These are phyloP conservation scores for Cladosporium sp. DNA, from an alignment of 2,329 filamentous ascomycete species.

Conservation along the genomic window DNA sequence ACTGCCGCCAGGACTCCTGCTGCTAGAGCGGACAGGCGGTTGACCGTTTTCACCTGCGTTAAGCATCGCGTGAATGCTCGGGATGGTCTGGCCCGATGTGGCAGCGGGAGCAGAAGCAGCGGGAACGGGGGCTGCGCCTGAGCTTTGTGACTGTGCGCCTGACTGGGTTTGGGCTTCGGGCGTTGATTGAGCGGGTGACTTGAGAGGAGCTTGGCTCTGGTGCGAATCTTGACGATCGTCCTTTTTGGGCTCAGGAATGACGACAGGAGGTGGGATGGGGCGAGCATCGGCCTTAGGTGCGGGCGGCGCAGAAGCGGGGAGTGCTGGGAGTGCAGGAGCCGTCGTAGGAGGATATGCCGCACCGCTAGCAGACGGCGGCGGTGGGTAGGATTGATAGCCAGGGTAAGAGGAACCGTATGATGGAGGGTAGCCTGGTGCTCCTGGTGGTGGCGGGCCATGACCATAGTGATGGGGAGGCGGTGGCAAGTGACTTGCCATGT, in stretches of 20 bases:
- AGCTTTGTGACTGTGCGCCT: slow-evolving; percentile 41
- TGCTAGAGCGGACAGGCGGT: slow-evolving; percentile 25
- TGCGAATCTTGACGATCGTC: slow-evolving; percentile 18
- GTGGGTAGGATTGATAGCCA: neutral
- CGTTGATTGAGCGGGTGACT: slow-evolving; percentile 34
- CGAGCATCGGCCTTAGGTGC: slow-evolving; percentile 14
- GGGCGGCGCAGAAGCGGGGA: slow-evolving; percentile 1
- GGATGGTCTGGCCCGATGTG: slow-evolving; percentile 41
- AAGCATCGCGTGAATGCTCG: slow-evolving; percentile 50
- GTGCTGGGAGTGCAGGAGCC: neutral
- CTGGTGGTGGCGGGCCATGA: slow-evolving; percentile 21
- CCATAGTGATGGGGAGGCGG: slow-evolving; percentile 34
- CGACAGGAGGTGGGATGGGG: slow-evolving; percentile 5
- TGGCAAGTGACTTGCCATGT: slow-evolving; percentile 33
- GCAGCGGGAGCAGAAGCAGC: slow-evolving; percentile 14
- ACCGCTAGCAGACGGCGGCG: neutral
- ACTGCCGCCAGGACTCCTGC: slow-evolving; percentile 27
- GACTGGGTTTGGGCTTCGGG: slow-evolving; percentile 38
- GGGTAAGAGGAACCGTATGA: neutral
- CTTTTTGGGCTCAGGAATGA: slow-evolving; percentile 9
- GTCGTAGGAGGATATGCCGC: neutral
- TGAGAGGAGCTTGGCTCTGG: slow-evolving; percentile 13
- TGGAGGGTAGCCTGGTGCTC: slow-evolving; percentile 5
- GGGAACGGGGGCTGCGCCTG: slow-evolving; percentile 26
- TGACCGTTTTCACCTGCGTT: slow-evolving; percentile 30